These are phyloP conservation scores for Platanus orientalis DNA, from an alignment of 164 flowering plant species.

Conservation along the genomic window DNA sequence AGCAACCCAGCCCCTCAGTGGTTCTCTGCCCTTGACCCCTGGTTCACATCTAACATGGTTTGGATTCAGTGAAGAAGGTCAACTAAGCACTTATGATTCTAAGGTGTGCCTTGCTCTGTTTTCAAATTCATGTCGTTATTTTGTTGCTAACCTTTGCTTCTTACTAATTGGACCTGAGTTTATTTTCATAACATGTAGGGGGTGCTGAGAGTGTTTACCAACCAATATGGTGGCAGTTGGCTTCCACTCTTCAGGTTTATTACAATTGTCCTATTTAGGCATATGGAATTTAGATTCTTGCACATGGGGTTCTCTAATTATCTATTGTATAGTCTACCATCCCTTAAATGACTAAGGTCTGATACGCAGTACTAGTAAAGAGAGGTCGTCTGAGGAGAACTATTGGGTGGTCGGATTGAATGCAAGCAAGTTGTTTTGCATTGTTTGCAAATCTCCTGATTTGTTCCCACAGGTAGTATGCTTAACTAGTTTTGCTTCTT, in stretches of 20 bases:
- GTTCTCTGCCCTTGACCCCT: conserved; percentile 75
- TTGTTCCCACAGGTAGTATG: conserved; percentile 64
- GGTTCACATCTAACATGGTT: conserved; percentile 84
- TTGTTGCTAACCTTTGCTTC: neutral
- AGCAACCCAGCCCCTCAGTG: conserved; percentile 54
- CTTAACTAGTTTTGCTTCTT: neutral
- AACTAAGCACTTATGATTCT: conserved; percentile 84
- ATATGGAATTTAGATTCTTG: neutral
- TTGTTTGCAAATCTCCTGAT: conserved; percentile 81
- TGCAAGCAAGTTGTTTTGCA: conserved; percentile 67
- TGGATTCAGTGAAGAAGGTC: conserved; percentile 96
- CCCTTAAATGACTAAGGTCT: neutral
- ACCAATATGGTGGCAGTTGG: conserved; percentile 91
- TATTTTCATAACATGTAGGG: conserved; percentile 47
- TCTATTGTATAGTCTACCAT: neutral
- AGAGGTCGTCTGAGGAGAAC: conserved; percentile 59
- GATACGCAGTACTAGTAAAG: conserved; percentile 58
- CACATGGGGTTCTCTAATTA: neutral
- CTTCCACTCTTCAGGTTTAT: conserved; percentile 91
- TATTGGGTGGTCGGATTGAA: conserved; percentile 92
- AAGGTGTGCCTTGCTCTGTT: conserved; percentile 47
- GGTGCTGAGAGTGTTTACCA: conserved; percentile 65
- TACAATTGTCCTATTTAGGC: conserved; percentile 1
- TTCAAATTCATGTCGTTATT: neutral
- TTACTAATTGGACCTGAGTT: conserved; percentile 13